A percentile compares a stretch with the other conserved stretches of the same genome.
phyloP scores from a whole-genome alignment of 306 rosid genomes.

The peach (Prunus persica) region Prunus_persica_NCBIv2 NC_034013.1:10982001-10982500 shows the following conservation, averaged over 20 bases:
- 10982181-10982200: background rate
- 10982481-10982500: background rate
- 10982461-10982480: background rate
- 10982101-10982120: background rate
- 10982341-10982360: background rate
- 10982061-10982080: no score
- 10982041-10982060: no score
- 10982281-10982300: no score
- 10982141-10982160: background rate
- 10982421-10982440: background rate
- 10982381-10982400: background rate
- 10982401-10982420: background rate
- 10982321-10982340: background rate
- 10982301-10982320: background rate
- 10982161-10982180: background rate
- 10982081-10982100: background rate
- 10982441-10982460: background rate
- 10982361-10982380: background rate
- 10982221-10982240: background rate
- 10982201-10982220: background rate
- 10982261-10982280: background rate
- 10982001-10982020: background rate
- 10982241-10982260: constrained; percentile 4
- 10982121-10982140: background rate
- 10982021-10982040: no score